Base-by-base conservation (phyloP, 441 rosid genomes). In the Raphanus hybrid region DNA sequence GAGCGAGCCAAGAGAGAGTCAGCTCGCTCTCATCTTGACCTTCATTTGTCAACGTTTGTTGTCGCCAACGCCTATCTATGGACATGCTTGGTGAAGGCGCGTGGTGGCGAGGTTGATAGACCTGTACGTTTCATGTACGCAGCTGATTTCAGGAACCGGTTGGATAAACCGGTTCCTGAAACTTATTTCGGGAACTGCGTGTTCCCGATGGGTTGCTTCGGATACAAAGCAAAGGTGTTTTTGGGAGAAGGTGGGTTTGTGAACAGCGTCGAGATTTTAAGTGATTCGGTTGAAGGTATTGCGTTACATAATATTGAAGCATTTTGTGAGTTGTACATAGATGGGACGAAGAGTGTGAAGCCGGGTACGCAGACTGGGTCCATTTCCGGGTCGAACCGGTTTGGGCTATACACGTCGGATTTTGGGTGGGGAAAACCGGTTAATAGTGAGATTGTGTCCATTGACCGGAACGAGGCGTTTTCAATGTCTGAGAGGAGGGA, bases 1-100 rank as follows among this genome's bases (percentile, higher is more conserved):
- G 70, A 78, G 14, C 41, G 61, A 50, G 79, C 77, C 43, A 37
- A 59, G 26, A 60, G 3, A 2, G 64, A 72, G 45, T 65, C 76
- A 29, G 11, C 48, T 11, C 66, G 72, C 10, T 41, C 72, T 29
- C n/a, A 55, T 0, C 65, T 74, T 15, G 34, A 29, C 34, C 34
- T 29, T 29, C 78, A 66, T 4, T 74, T 74, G 34, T 74, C 66
- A 27, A 74, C 77, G 62, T 74, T 74, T 5, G 66, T 66, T 66
- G 14, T 74, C 0, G 45, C 66, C 5, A 6, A 15, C 2, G 78
- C 71, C 0, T 74, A 74, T 41, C 0, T 74, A 0, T 65, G 65
- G 71, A 15, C 71, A 14, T 81, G 86, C 32, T n/a, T 81, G 41
- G 76, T 82, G 23, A 81, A 75, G 58, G 50, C 85, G 2, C 80